Evolutionary conservation across 257 asterid species (phyloP).

Genomic region (Solanum ossicruentum): DNA sequence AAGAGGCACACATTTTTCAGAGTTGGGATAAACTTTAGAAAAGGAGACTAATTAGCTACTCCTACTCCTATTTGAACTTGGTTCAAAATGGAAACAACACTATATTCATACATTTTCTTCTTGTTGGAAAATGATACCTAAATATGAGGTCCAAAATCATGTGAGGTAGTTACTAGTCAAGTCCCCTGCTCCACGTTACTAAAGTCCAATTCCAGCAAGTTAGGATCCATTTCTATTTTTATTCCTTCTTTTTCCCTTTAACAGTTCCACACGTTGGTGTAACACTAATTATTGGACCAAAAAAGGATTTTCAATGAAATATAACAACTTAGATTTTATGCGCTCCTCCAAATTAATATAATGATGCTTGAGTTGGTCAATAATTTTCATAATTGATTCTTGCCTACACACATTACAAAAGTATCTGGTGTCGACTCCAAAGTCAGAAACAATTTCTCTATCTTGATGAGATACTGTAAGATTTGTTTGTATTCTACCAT

Average conservation of each 20-base stretch:
- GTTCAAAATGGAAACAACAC: slow-evolving; percentile 1
- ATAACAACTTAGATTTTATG: not conserved
- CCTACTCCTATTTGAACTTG: not conserved
- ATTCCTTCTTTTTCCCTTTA: not conserved
- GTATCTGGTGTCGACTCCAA: not conserved
- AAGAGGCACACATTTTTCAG: slow-evolving; percentile 16
- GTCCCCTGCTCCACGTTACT: slow-evolving; percentile 14
- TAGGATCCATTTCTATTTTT: not conserved
- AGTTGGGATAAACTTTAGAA: not conserved
- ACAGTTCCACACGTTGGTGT: not conserved
- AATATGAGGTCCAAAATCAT: slow-evolving; percentile 32
- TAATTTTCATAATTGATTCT: not conserved
- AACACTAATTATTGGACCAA: not conserved
- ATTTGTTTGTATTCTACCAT: no score
- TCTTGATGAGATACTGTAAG: no score
- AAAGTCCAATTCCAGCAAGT: slow-evolving; percentile 6
- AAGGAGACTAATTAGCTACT: not conserved
- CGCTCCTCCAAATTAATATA: not conserved
- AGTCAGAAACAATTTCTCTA: no score
- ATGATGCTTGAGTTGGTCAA: not conserved
- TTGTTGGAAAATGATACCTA: not conserved
- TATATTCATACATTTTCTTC: not conserved
- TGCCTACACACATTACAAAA: not conserved
- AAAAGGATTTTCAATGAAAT: not conserved
- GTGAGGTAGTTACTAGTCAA: slow-evolving; percentile 53